Conservation (phyloP, 2,329 filamentous ascomycete genomes). For the Beauveria pseudobassiana region DNA sequence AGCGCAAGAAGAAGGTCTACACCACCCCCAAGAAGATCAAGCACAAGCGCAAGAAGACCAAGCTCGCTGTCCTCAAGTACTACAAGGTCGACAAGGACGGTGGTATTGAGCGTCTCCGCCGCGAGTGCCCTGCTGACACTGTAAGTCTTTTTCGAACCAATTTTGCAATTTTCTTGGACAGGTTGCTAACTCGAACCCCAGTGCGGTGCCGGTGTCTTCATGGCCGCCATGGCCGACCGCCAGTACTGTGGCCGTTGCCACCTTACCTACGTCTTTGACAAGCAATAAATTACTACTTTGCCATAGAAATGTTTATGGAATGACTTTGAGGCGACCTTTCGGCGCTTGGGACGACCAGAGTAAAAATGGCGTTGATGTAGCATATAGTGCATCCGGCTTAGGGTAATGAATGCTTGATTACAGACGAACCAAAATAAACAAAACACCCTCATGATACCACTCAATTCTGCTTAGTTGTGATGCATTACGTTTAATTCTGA, state of each 20-base stretch:
- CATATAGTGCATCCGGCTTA: slow-evolving; percentile 34
- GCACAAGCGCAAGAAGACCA: slow-evolving; percentile 99
- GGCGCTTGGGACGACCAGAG: slow-evolving; percentile 16
- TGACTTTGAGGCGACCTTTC: slow-evolving; percentile 12
- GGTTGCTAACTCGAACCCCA: slow-evolving; percentile 26
- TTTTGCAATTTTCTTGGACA: background rate
- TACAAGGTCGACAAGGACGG: slow-evolving; percentile 99
- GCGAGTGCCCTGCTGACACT: slow-evolving; percentile 90
- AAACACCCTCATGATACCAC: slow-evolving; percentile 14
- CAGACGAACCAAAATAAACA: slow-evolving; percentile 14
- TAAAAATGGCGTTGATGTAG: slow-evolving; percentile 36
- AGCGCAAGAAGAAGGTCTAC: slow-evolving; percentile 99
- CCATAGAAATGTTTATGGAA: slow-evolving; percentile 10
- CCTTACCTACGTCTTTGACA: slow-evolving; percentile 67
- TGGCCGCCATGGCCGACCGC: slow-evolving; percentile 99
- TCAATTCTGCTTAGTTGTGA: slow-evolving; percentile 8
- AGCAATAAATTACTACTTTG: slow-evolving; percentile 40
- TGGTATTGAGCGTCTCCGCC: slow-evolving; percentile 98
- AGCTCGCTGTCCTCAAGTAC: slow-evolving; percentile 99
- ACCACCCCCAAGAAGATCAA: slow-evolving; percentile 99
- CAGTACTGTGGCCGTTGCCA: slow-evolving; percentile 86
- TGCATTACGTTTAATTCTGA: background rate
- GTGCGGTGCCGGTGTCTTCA: slow-evolving; percentile 99
- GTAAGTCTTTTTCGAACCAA: slow-evolving; percentile 45
- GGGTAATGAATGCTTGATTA: slow-evolving; percentile 31